Evolutionary conservation across 1,284 basidiomycete species (phyloP), one percentile per base, ranked within the genome.

Genomic region (Butyriboletus pseudospeciosus): DNA sequence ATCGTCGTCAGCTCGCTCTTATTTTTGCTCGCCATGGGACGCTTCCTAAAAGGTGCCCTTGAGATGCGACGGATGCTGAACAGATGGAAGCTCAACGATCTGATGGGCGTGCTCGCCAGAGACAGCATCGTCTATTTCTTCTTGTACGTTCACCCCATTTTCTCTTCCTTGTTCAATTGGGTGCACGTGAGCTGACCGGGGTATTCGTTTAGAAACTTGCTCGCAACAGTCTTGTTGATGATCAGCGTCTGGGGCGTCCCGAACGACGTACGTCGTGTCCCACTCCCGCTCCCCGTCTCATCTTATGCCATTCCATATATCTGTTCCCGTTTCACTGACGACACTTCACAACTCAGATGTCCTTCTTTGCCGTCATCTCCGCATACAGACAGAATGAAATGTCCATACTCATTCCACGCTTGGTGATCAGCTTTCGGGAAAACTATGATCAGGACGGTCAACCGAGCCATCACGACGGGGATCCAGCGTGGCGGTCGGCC

Each of bases 71-170:
- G 47, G 8, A 54, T 43, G 49, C 17, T 47, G 13, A 7, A 43
- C 40, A 25, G 20, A n/a, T 64, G 62, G 59, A 55, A 23, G 13
- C 34, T 53, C 8, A 49, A 43, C 40, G 62, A 56, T 13, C 28
- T 64, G 28, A 62, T 64, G 61, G 37, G 45, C 35, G 42, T 60
- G 32, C 59, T 64, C 38, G 51, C 48, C 32, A 37, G 44, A 30
- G 64, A 66, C 36, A 64, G 53, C 43, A 62, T 60, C 25, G 8
- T 64, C 42, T 65, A 58, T 9, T 62, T 54, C 49, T 54, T 53
- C n/a, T 32, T 64, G 64, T 66, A 32, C 37, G 64, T 26, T 20
- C 16, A 14, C 20, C 20, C 20, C 7, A 3, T 20, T n/a, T n/a
- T 10, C 10, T 2, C 12, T 17, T 26, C 9, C 17, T 7, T 2